phyloP scores from a whole-genome alignment of 805 yeast genomes.

The Metschnikowia continentalis region DNA sequence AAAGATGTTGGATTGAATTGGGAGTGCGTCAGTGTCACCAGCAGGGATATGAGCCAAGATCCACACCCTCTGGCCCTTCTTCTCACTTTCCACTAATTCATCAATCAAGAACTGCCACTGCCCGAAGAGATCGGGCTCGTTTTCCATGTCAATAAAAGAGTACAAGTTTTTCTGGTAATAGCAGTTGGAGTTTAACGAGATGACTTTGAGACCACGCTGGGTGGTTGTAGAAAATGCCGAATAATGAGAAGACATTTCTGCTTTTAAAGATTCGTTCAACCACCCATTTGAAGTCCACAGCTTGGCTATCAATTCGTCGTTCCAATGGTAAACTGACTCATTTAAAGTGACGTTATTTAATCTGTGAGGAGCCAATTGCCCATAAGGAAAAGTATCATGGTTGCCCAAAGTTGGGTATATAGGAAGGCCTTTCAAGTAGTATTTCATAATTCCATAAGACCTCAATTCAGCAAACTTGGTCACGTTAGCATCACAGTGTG shows the following conservation, averaged over 20 bases:
- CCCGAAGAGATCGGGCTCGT: conserved; percentile 59
- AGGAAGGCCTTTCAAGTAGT: conserved; percentile 47
- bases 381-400: conserved; percentile 72
- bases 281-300: conserved; percentile 37
- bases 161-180: conserved; percentile 59
- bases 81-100: conserved; percentile 60
- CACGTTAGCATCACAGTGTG: conserved; percentile 49
- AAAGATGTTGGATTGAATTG: conserved; percentile 55
- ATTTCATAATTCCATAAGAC: conserved; percentile 59
- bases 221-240: conserved; percentile 60
- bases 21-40: conserved; percentile 52
- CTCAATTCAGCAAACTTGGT: conserved; percentile 71
- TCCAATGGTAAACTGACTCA: conserved; percentile 31
- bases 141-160: conserved; percentile 49
- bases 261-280: conserved; percentile 25
- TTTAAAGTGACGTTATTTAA: conserved; percentile 14
- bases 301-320: conserved; percentile 34
- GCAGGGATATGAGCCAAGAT: conserved; percentile 65
- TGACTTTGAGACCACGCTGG: conserved; percentile 39
- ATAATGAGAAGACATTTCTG: conserved; percentile 44
- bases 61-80: conserved; percentile 64
- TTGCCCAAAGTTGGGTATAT: conserved; percentile 63
- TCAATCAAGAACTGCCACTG: conserved; percentile 56
- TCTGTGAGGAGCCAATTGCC: conserved; percentile 54
- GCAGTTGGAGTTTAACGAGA: conserved; percentile 55